These are phyloP conservation scores for Hibiscus tridactylites DNA, from an alignment of 345 rosid genomes.

Conservation along the genomic window DNA sequence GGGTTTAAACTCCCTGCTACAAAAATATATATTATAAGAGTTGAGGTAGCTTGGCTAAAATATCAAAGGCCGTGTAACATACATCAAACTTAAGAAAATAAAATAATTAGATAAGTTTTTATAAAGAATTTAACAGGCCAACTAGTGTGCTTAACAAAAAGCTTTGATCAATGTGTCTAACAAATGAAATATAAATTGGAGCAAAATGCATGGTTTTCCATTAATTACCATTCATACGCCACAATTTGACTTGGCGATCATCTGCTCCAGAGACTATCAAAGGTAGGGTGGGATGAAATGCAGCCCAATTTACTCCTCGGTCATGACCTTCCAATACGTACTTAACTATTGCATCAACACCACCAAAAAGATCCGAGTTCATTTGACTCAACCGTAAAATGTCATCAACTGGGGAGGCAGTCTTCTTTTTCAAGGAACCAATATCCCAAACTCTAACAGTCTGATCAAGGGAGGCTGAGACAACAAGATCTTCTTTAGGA, in stretches of 20 bases:
- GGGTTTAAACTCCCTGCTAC: background rate
- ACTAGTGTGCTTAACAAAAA: background rate
- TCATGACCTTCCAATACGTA: conserved; percentile 98
- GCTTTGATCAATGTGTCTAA: background rate
- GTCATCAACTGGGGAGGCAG: conserved; percentile 90
- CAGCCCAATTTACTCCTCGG: conserved; percentile 98
- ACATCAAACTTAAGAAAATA: background rate
- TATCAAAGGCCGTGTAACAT: background rate
- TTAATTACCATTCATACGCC: conserved; percentile 90
- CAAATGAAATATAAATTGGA: background rate
- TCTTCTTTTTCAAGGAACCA: conserved; percentile 77
- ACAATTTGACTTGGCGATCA: conserved; percentile 93
- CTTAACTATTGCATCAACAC: conserved; percentile 89
- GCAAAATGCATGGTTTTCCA: background rate
- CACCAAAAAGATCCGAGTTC: conserved; percentile 92
- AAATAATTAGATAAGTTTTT: background rate
- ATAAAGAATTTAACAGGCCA: background rate
- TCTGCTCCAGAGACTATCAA: conserved; percentile 96
- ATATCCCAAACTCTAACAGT: conserved; percentile 99
- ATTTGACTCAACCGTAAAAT: conserved; percentile 76
- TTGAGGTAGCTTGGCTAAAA: background rate
- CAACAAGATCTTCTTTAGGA: conserved; percentile 93
- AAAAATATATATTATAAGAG: background rate
- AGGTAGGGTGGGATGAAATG: conserved; percentile 92
- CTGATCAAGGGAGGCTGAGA: conserved; percentile 92